These are phyloP conservation scores for Claviceps quebecensis DNA, from an alignment of 2,329 filamentous ascomycete genomes.

Conservation along the genomic window DNA sequence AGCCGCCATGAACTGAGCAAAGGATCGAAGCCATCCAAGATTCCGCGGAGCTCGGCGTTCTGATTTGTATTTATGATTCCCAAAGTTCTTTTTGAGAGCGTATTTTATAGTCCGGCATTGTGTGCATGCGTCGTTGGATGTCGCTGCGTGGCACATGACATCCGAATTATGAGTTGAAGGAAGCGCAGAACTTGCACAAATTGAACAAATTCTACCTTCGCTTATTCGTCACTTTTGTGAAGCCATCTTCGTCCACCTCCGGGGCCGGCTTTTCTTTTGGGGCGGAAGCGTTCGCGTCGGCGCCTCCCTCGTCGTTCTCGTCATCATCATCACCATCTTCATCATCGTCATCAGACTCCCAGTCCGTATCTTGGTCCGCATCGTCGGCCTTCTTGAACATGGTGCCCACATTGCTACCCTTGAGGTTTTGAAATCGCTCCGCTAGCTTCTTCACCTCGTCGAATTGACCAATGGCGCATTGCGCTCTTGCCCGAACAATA, in stretches of 20 bases:
- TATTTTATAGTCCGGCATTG: slow-evolving; percentile 2
- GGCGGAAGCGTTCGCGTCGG: slow-evolving; percentile 50
- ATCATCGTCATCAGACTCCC: slow-evolving; percentile 47
- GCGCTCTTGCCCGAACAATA: slow-evolving; percentile 53
- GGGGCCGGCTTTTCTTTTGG: slow-evolving; percentile 52
- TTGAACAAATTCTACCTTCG: slow-evolving; percentile 35
- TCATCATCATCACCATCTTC: slow-evolving; percentile 49
- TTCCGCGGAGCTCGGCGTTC: slow-evolving; percentile 16
- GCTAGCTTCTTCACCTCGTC: slow-evolving; percentile 50
- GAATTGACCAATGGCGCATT: slow-evolving; percentile 52
- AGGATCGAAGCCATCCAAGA: neutral
- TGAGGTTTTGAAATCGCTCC: slow-evolving; percentile 45
- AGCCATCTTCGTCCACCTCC: slow-evolving; percentile 69
- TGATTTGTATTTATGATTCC: slow-evolving; percentile 13
- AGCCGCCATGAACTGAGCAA: neutral
- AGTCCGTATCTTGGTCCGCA: slow-evolving; percentile 44
- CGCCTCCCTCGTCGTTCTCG: slow-evolving; percentile 40
- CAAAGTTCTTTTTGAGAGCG: slow-evolving; percentile 1
- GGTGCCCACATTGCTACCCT: slow-evolving; percentile 41
- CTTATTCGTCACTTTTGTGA: slow-evolving; percentile 60
- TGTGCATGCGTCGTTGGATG: slow-evolving; percentile 14
- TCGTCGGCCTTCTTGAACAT: slow-evolving; percentile 42
- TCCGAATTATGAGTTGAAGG: neutral
- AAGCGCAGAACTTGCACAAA: slow-evolving; percentile 1
- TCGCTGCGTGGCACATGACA: slow-evolving; percentile 9